Evolutionary conservation across 202 grass and related monocot genomes (phyloP).

Genomic region (Digitaria exilis): DNA sequence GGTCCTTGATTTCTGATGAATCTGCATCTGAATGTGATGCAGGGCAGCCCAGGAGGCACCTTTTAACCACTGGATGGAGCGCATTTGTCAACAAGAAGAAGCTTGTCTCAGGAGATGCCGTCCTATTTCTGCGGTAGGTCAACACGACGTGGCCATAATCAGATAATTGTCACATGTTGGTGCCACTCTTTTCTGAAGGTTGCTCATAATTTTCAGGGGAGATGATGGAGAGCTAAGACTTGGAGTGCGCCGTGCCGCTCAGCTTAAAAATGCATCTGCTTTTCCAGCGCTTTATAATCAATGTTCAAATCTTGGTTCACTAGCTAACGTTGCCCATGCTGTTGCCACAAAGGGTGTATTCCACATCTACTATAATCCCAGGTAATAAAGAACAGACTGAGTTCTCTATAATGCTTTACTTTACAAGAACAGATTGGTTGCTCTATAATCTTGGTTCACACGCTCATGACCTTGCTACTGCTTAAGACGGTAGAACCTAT

Average conservation of each 20-base stretch:
- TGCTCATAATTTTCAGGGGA: slow-evolving; percentile 55
- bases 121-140: slow-evolving; percentile 85
- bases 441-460: not conserved
- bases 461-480: not conserved
- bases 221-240: slow-evolving; percentile 88
- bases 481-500: not conserved
- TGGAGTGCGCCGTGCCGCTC: slow-evolving; percentile 79
- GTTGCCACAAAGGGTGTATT: slow-evolving; percentile 71
- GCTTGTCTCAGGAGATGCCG: slow-evolving; percentile 85
- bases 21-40: slow-evolving; percentile 51
- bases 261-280: slow-evolving; percentile 65
- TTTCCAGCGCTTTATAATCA: slow-evolving; percentile 58
- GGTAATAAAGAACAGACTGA: slow-evolving; percentile 33
- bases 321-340: slow-evolving; percentile 66
- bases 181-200: not conserved
- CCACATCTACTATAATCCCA: slow-evolving; percentile 90
- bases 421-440: not conserved
- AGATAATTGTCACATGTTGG: slow-evolving; percentile 1
- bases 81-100: slow-evolving; percentile 99
- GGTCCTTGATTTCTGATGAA: slow-evolving; percentile 41
- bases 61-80: slow-evolving; percentile 99
- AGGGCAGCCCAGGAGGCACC: slow-evolving; percentile 94
- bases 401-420: slow-evolving; percentile 6
- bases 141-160: not conserved
- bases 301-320: slow-evolving; percentile 56